Base-by-base conservation (phyloP, 2,329 filamentous ascomycete species). In the Mycosphaerelloides madeirae region DNA sequence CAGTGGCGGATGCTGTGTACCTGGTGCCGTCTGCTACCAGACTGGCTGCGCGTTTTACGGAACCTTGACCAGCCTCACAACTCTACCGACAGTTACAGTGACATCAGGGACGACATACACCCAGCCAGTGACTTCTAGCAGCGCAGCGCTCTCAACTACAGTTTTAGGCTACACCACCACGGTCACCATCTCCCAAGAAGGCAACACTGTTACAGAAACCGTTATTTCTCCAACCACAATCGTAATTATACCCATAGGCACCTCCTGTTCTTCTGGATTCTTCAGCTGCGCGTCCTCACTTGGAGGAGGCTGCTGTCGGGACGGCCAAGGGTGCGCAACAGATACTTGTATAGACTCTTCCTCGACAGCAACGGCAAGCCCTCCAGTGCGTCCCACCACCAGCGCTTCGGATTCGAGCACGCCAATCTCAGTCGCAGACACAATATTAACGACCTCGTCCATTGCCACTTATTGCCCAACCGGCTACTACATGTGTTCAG, bases 401-500 rank as follows among this genome's bases (percentile, higher is more conserved):
- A 49, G 45, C 32, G 38, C 40, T 19, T 20, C 39, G 14, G 46
- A 42, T 3, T 50, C 55, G 7, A 48, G 47, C 12, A 42, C 48
- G n/a, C 44, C 52, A 2, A 46, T 54, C 18, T 51, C 49, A 4
- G 44, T 47, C 12, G 50, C 54, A 2, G 43, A 44, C 13, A 50
- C 39, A 11, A 34, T 29, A 15, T 63, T 65, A 5, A 66, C 68
- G 20, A 64, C 71, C 11, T 62, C 71, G 55, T 25, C 59, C 48
- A 35, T 28, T 41, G 53, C 40, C 28, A 58, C 64, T 7, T 60
- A 76, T 56, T 97, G 91, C 57, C 91, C 91, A 0, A 90, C 84
- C 0, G 90, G 90, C 2, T 97, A 90, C 72, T 97, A 97, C 66
- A 84, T 87, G 39, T 97, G 91, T 66, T 79, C 83, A 2, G 91